These are phyloP conservation scores for Trichoderma sp. DNA, from an alignment of 2,329 filamentous ascomycete species.

Conservation along the genomic window DNA sequence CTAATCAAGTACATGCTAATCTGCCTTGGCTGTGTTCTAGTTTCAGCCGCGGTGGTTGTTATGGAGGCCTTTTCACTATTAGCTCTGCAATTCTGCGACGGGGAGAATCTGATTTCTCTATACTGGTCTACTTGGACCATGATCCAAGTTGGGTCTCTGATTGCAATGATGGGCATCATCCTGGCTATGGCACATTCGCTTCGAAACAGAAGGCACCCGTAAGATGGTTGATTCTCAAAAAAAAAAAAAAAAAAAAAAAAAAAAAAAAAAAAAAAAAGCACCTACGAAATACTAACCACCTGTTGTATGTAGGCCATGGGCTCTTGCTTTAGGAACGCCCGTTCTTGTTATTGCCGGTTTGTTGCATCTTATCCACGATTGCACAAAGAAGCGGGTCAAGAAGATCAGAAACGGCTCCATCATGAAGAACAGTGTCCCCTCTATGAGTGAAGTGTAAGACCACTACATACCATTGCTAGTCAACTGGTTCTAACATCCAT, in stretches of 20 bases:
- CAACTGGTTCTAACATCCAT: neutral
- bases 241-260: neutral
- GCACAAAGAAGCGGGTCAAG: conserved; percentile 36
- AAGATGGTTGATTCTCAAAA: conserved; percentile 26
- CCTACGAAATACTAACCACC: neutral
- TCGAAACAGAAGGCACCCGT: conserved; percentile 50
- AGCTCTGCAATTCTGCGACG: conserved; percentile 57
- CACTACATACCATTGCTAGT: conserved; percentile 6
- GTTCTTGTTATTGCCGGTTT: conserved; percentile 57
- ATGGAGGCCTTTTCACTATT: conserved; percentile 54
- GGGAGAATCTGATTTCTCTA: conserved; percentile 56
- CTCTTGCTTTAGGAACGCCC: conserved; percentile 57
- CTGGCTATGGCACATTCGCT: conserved; percentile 51
- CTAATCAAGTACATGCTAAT: conserved; percentile 43
- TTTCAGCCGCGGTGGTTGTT: conserved; percentile 45
- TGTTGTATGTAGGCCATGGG: conserved; percentile 49
- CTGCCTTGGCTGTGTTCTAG: conserved; percentile 42
- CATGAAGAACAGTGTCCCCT: conserved; percentile 29
- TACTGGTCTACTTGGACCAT: conserved; percentile 62
- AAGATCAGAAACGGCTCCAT: conserved; percentile 28
- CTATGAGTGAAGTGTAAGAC: conserved; percentile 46
- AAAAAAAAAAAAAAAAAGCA: neutral
- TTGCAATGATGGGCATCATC: conserved; percentile 56
- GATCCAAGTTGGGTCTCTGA: conserved; percentile 55
- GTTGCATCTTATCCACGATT: conserved; percentile 46